These are phyloP conservation scores for Paracoccidioides brasiliensis DNA, from an alignment of 2,329 filamentous ascomycete genomes.

Conservation along the genomic window DNA sequence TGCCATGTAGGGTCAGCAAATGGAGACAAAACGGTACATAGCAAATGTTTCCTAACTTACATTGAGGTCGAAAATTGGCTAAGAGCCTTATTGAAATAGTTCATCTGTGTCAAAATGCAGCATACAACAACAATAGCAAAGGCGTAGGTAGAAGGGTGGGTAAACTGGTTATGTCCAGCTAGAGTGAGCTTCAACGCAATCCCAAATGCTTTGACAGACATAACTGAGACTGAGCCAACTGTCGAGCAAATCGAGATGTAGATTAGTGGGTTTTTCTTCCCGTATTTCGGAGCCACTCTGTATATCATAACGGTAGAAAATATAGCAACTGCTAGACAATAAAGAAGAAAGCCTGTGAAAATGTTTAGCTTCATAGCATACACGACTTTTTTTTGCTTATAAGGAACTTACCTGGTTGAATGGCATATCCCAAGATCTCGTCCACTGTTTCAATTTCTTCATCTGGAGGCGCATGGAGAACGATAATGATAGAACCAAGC, in stretches of 20 bases:
- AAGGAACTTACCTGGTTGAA: constrained; percentile 62
- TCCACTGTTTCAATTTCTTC: constrained; percentile 84
- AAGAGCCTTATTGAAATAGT: constrained; percentile 98
- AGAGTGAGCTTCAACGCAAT: constrained; percentile 95
- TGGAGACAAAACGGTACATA: background rate
- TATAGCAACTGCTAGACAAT: constrained; percentile 63
- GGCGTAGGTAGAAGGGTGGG: constrained; percentile 88
- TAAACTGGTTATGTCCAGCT: constrained; percentile 87
- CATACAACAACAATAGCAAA: constrained; percentile 87
- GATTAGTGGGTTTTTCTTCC: constrained; percentile 89
- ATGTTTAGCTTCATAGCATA: constrained; percentile 4
- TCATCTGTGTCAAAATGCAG: constrained; percentile 98
- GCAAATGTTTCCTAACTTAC: constrained; percentile 41
- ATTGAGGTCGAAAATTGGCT: constrained; percentile 96
- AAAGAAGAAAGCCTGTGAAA: constrained; percentile 67
- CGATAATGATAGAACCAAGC: constrained; percentile 92
- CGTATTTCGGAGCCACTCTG: constrained; percentile 74
- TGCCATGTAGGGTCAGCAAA: constrained; percentile 29
- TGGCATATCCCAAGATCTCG: constrained; percentile 77
- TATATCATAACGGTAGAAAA: constrained; percentile 96
- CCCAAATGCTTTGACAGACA: constrained; percentile 97
- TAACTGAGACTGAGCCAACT: constrained; percentile 92
- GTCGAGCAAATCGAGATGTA: constrained; percentile 97
- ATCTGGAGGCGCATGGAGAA: constrained; percentile 90
- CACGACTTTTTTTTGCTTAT: too few species aligned